Evolutionary conservation across 371 early-diverging fungal genomes (phyloP), one percentile per base, ranked within the genome.

Genomic region (Mucor indicus): DNA sequence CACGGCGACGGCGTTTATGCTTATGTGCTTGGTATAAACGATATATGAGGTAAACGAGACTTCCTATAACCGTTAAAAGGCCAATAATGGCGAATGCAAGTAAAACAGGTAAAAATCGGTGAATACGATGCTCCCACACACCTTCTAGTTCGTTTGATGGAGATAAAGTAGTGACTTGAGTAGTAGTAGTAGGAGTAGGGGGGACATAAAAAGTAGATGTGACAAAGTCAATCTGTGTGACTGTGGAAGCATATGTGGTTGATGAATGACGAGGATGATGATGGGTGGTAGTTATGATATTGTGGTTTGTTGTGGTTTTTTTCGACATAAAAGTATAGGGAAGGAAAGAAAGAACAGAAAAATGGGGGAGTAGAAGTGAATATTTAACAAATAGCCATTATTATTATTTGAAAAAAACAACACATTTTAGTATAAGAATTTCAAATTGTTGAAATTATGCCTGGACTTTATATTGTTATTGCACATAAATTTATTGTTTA

Each of bases 71-170:
- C 7, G 66, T 22, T 6, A 68, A 27, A 8, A 72, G 23, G 0
- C 72, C 72, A 27, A 72, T 44, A 13, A 63, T 53, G n/a, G 72
- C 72, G 58, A 72, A 72, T 4, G 55, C 50, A 11, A 58, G 44
- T 8, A 71, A 40, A 2, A 59, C 48, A 12, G 71, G 71, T 13
- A 71, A 43, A 30, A 56, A 51, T 15, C 33, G 51, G 31, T 43
- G 44, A 3, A 55, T 35, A 29, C 44, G 47, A 1, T 53, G 41
- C 30, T 44, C 51, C 51, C 51, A 51, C 8, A 37, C n/a, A 30
- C 41, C 38, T 23, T 49, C 41, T 6, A 33, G 17, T 9, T 30
- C n/a, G 19, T 8, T 42, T 29, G 43, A 44, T 23, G n/a, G n/a
- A 13, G 13, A 20, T 13, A 21, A 11, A 30, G 35, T 23, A 37